Base-by-base conservation (phyloP, 75 land plant genomes). In the Picea sitchensis region DNA sequence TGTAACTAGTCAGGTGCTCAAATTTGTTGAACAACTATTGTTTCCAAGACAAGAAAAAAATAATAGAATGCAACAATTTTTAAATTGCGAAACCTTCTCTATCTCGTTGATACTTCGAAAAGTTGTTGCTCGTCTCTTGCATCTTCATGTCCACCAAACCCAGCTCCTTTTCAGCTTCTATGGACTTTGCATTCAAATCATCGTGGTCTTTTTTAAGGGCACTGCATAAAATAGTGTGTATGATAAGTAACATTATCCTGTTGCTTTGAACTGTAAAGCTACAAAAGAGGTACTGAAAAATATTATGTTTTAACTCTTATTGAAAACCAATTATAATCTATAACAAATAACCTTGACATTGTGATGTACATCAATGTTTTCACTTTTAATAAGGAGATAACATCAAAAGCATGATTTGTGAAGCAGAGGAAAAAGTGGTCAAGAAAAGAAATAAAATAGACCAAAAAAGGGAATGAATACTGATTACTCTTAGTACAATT, bases 141-240 rank as follows among this genome's bases (percentile, higher is more conserved):
- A 91, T 90, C 90, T 84, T 93, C 84, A 90, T 79, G 69, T 90
- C 86, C 71, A 87, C 82, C 80, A 87, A 78, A 62, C 82, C 86
- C 67, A 93, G 85, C 78, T 93, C 94, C 77, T 88, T 95, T 79
- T 91, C 92, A 72, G 96, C 94, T 84, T 91, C 95, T 51, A 74
- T 57, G 3, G 88, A 88, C 83, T 90, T 95, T 78, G 86, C 76
- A 67, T 77, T 83, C 82, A 91, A 76, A 68, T 95, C 94, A 81
- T 92, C 91, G 80, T 80, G 84, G 81, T 89, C 92, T 21, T 77
- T 87, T n/a, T 62, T 84, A 78, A 83, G 80, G 64, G 78, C 60
- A 64, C 98, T 95, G 86, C 75, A 83, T 14, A 23, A 69, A 41
- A 68, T 60, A 59, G 23, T 7, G 23, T 9, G 2, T 62, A 20